Evolutionary conservation across 2,329 filamentous ascomycete species (phyloP).

Genomic region (Fusarium pilosicola): DNA sequence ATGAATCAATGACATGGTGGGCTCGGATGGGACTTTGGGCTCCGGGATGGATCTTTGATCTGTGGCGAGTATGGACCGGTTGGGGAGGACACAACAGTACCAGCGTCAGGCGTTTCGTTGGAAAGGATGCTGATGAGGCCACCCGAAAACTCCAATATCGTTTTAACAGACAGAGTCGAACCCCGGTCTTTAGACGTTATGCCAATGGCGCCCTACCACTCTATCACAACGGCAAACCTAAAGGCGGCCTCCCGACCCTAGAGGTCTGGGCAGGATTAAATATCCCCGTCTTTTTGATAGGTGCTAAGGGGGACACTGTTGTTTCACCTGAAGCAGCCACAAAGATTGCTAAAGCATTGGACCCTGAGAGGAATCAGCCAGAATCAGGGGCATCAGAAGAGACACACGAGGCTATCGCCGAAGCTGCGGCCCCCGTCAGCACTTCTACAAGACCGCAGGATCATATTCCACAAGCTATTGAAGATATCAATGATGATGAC

Average conservation of each 20-base stretch:
- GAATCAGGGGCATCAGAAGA: slow-evolving; percentile 41
- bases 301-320: slow-evolving; percentile 79
- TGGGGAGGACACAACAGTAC: slow-evolving; percentile 80
- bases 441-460: slow-evolving; percentile 46
- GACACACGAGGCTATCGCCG: slow-evolving; percentile 48
- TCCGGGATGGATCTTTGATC: slow-evolving; percentile 77
- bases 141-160: slow-evolving; percentile 74
- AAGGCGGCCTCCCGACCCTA: slow-evolving; percentile 74
- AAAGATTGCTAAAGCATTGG: slow-evolving; percentile 66
- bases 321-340: slow-evolving; percentile 77
- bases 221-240: slow-evolving; percentile 62
- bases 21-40: slow-evolving; percentile 71
- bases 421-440: slow-evolving; percentile 61
- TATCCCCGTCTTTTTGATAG: slow-evolving; percentile 81
- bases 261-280: slow-evolving; percentile 77
- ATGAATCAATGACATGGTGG: slow-evolving; percentile 55
- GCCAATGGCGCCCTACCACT: slow-evolving; percentile 75
- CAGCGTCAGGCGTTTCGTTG: slow-evolving; percentile 83
- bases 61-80: slow-evolving; percentile 81
- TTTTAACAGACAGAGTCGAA: slow-evolving; percentile 86
- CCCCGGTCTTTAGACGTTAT: slow-evolving; percentile 85
- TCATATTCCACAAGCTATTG: slow-evolving; percentile 51
- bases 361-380: slow-evolving; percentile 10
- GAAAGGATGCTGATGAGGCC: slow-evolving; percentile 70
- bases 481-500: slow-evolving; percentile 43